Base-by-base conservation (phyloP, 441 rosid genomes). In the Populus hybrid region DNA sequence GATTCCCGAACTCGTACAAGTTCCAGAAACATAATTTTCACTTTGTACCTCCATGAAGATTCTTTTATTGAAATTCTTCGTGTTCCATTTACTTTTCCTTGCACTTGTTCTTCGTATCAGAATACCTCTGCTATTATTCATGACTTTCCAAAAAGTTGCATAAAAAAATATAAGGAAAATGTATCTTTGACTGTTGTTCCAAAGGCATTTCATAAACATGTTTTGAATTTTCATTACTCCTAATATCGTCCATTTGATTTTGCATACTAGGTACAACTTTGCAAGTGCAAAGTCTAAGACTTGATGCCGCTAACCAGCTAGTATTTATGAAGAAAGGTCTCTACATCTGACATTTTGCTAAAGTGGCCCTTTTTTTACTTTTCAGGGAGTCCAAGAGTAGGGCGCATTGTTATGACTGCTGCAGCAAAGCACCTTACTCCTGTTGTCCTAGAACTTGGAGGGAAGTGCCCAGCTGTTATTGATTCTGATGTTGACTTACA, bases 371-470 rank as follows among this genome's bases (percentile, higher is more conserved):
- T 8, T 24, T 36, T 65, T 8, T 9, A 21, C 16, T 0, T n/a
- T 36, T 0, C 11, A 77, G 24, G 88, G 42, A 88, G 82, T 82
- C 83, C 83, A 73, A 84, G 78, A 86, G 77, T 88, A 72, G 92
- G 82, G 18, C 89, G 87, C 23, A 86, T 87, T 82, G 85, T 90
- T 78, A 87, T 89, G 92, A 83, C 89, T 42, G 92, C 94, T 73
- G 92, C 92, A 70, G 92, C 91, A 7, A 90, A 86, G 87, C 90
- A 87, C 85, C 91, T 89, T 24, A 89, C 94, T 40, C 92, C 94
- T 19, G 90, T 89, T 64, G 34, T 83, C 67, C 76, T 90, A 80
- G 94, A 89, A 79, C 90, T 90, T 67, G 92, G 92, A 83, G 94
- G 94, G 61, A 90, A 90, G 74, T 81, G 83, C 78, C 92, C 94